These are phyloP conservation scores for Anacardium occidentale DNA, from an alignment of 345 rosid genomes.

Conservation along the genomic window DNA sequence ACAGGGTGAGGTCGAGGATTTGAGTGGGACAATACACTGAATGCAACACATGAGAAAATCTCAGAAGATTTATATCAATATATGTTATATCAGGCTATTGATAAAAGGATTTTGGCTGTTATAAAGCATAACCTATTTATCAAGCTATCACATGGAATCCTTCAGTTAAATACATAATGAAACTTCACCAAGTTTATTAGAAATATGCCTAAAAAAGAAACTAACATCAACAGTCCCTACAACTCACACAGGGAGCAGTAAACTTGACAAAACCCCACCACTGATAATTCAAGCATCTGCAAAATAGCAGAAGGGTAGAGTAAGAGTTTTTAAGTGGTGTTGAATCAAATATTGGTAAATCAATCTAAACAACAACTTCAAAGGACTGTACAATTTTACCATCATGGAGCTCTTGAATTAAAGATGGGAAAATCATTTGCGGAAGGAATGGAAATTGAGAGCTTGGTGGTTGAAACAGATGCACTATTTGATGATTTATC, in stretches of 20 bases:
- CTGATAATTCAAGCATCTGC: conserved; percentile 37
- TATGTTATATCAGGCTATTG: no score
- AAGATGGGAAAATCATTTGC: conserved; percentile 51
- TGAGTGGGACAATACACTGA: conserved; percentile 6
- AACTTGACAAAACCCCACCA: conserved; percentile 20
- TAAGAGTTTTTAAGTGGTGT: background rate
- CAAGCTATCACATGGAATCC: conserved; percentile 24
- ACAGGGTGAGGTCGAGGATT: background rate
- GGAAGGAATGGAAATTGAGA: conserved; percentile 70
- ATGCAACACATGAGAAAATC: conserved; percentile 17
- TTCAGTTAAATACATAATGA: conserved; percentile 16
- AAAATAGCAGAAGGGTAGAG: background rate
- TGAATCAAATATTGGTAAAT: background rate
- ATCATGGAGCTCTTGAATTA: conserved; percentile 43
- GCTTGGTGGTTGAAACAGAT: conserved; percentile 47
- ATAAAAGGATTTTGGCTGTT: conserved; percentile 10
- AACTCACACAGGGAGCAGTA: conserved; percentile 1
- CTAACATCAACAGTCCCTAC: background rate
- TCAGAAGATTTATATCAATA: conserved; percentile 11
- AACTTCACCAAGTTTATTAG: conserved; percentile 14
- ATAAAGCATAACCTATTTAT: conserved; percentile 6
- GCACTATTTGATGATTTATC: conserved; percentile 53
- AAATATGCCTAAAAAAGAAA: background rate
- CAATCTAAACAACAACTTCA: background rate
- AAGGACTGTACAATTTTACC: conserved; percentile 24